A percentile compares a stretch with the other conserved stretches of the same genome.
These are phyloP conservation scores for Ascoidea rubescens DNA, from an alignment of 805 yeast genomes.

Conservation along the genomic window DNA sequence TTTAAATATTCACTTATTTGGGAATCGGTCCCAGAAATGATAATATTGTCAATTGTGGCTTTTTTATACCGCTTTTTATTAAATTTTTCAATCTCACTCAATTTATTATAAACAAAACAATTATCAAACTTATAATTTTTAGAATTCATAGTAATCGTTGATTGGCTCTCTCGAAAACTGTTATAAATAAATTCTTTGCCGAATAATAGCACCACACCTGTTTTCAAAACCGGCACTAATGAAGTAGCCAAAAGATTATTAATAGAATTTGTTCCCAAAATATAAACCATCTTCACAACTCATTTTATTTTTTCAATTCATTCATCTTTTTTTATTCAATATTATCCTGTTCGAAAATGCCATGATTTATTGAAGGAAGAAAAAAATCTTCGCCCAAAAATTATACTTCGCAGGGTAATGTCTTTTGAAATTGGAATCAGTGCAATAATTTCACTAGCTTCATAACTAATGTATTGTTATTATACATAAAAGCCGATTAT, in stretches of 20 bases:
- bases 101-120: slow-evolving; percentile 7
- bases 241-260: slow-evolving; percentile 28
- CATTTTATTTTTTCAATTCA: too few relatives aligned
- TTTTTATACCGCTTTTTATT: not conserved
- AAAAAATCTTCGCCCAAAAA: too few relatives aligned
- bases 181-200: slow-evolving; percentile 18
- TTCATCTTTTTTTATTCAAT: too few relatives aligned
- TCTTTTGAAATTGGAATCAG: too few relatives aligned
- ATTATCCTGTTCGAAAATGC: too few relatives aligned
- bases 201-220: slow-evolving; percentile 19
- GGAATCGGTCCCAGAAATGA: slow-evolving; percentile 71
- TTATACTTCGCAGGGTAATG: too few relatives aligned
- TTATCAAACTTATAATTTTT: not conserved
- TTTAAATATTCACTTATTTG: slow-evolving; percentile 52
- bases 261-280: slow-evolving; percentile 9
- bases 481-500: too few relatives aligned
- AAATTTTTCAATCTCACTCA: slow-evolving; percentile 7
- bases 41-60: slow-evolving; percentile 34
- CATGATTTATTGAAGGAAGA: too few relatives aligned
- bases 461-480: too few relatives aligned
- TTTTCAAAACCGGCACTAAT: slow-evolving; percentile 17
- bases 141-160: slow-evolving; percentile 14
- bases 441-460: too few relatives aligned
- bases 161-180: slow-evolving; percentile 17
- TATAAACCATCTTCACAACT: slow-evolving; percentile 3